These are phyloP conservation scores for Colletotrichum euphorbiae DNA, from an alignment of 2,329 filamentous ascomycete species.

Conservation along the genomic window DNA sequence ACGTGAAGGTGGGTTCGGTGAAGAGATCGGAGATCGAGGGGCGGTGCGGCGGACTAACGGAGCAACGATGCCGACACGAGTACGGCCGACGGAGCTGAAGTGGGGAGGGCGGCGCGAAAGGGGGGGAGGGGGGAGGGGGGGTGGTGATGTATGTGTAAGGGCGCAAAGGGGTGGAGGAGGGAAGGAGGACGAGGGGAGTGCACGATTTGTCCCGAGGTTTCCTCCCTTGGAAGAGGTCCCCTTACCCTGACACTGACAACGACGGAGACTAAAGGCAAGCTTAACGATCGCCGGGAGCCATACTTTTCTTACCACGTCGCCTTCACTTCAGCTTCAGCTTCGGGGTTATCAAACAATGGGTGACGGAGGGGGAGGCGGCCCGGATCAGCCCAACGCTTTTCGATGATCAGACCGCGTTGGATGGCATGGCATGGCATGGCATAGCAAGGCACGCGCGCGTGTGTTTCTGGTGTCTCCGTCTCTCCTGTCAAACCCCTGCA, in stretches of 20 bases:
- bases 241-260: no score
- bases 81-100: neutral
- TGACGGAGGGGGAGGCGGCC: no score
- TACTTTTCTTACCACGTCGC: neutral
- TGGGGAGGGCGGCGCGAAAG: neutral
- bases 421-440: no score
- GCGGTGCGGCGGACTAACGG: neutral
- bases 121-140: no score
- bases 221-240: no score
- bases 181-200: neutral
- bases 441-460: no score
- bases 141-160: neutral
- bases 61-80: no score
- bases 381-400: neutral
- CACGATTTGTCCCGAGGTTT: neutral
- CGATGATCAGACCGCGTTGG: slow-evolving; percentile 4
- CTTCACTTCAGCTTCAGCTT: neutral
- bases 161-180: no score
- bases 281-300: neutral
- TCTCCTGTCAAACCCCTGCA: neutral
- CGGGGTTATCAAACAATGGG: no score
- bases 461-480: no score
- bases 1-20: neutral
- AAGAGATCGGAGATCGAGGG: neutral
- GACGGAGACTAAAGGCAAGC: neutral